Evolutionary conservation across 164 flowering plant species (phyloP), one percentile per base, ranked within the genome.

Genomic region (Magnolia officinalis): DNA sequence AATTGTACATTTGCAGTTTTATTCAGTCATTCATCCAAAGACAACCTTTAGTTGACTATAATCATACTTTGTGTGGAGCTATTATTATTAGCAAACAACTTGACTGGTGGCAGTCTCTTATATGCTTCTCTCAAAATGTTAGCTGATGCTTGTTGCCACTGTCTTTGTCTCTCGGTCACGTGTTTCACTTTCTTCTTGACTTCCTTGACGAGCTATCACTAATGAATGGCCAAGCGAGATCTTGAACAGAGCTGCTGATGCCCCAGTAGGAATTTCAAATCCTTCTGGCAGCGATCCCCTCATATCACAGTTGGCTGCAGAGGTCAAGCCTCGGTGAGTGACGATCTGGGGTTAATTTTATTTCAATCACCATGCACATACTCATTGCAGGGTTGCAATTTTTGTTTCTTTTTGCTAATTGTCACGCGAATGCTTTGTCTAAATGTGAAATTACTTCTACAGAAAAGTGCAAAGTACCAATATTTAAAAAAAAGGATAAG

Each of bases 221-320:
- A 96, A 96, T 84, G 97, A 94, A 86, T 96, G 99, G 99, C 99
- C 99, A 21, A 88, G 82, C 77, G 94, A 90, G 71, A 85, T 94
- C 71, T 85, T 85, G 45, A 87, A 90, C 65, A 78, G 88, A 81
- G 90, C 89, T 79, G 80, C 89, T 74, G 88, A 86, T 82, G 71
- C 87, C 75, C 90, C 93, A 52, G 76, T 81, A 5, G 97, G 86
- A 79, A 72, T 92, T 52, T 82, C 90, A 14, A 90, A 88, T 80
- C 72, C 86, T 19, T 75, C 78, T 16, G 88, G 91, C 45, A 81
- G 79, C 78, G 93, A 92, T 84, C 85, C 86, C 23, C 80, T 84
- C 1, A 76, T 92, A 6, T 83, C 97, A 29, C 94, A 96, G 81
- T 82, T 96, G 81, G 98, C 86, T 69, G 85, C 90, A 6, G 99